These are phyloP conservation scores for Boletus pseudo-olivaceus DNA, from an alignment of 768 basidiomycete genomes.

Conservation along the genomic window DNA sequence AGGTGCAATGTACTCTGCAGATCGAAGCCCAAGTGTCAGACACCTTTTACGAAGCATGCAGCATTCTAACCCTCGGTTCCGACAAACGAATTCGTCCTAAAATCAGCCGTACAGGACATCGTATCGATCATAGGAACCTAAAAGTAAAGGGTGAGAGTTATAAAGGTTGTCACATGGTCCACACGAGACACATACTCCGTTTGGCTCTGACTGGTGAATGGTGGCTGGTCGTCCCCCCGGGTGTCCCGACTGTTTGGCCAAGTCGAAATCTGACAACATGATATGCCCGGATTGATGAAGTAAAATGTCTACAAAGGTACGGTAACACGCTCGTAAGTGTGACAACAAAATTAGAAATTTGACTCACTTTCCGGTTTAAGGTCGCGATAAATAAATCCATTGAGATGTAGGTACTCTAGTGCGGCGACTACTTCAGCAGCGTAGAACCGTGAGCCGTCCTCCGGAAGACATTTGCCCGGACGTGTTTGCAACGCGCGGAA, in stretches of 20 bases:
- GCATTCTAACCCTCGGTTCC: constrained; percentile 85
- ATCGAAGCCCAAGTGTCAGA: constrained; percentile 18
- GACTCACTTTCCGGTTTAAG: constrained; percentile 97
- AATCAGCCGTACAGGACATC: constrained; percentile 94
- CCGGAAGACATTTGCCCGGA: constrained; percentile 94
- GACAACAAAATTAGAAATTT: constrained; percentile 9
- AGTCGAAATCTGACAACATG: constrained; percentile 98
- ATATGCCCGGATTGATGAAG: constrained; percentile 98
- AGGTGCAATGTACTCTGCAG: constrained; percentile 94
- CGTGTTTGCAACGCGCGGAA: constrained; percentile 95
- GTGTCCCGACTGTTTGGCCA: constrained; percentile 92
- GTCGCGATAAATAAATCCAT: constrained; percentile 99
- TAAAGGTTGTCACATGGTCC: constrained; percentile 1
- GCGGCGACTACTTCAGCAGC: constrained; percentile 98
- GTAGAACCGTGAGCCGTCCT: constrained; percentile 95
- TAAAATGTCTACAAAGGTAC: constrained; percentile 71
- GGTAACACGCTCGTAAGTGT: background rate
- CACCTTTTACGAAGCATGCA: constrained; percentile 5
- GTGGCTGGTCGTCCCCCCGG: constrained; percentile 82
- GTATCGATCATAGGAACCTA: constrained; percentile 95
- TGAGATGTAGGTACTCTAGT: constrained; percentile 96
- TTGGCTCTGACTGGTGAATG: constrained; percentile 80
- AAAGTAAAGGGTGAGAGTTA: constrained; percentile 6
- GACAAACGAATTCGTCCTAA: constrained; percentile 98
- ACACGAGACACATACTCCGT: constrained; percentile 61